A percentile compares a stretch with the other conserved stretches of the same genome.
Evolutionary conservation across 2,329 filamentous ascomycete genomes (phyloP).

Genomic region (Ascochyta pisi): DNA sequence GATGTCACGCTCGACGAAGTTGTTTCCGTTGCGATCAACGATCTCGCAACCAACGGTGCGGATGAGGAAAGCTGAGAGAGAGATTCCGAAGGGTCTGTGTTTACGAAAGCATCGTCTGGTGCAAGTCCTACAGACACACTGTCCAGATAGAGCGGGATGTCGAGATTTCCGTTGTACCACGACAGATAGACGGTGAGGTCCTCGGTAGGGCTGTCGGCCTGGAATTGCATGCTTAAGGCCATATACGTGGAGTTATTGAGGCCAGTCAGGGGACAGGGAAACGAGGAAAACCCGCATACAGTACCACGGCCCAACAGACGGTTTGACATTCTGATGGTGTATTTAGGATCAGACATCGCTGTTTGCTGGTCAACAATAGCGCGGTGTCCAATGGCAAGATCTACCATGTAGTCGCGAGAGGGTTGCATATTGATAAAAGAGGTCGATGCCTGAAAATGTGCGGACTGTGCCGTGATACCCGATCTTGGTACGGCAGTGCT

Average conservation of each 20-base stretch:
- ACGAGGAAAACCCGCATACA: constrained; percentile 6
- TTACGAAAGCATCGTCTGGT: not conserved
- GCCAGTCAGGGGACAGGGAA: not conserved
- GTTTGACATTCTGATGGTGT: constrained; percentile 1
- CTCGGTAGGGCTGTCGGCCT: not conserved
- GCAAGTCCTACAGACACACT: not conserved
- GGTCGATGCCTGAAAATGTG: not conserved
- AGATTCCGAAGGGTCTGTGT: not conserved
- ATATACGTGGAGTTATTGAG: not conserved
- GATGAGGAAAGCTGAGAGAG: not conserved
- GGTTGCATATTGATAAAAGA: not conserved
- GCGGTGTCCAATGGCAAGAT: constrained; percentile 3
- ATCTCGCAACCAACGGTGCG: not conserved
- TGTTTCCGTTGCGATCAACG: too few relatives aligned
- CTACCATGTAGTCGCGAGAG: not conserved
- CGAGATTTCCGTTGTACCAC: constrained; percentile 12
- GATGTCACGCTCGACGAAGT: too few relatives aligned
- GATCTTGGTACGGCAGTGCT: not conserved
- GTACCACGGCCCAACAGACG: not conserved
- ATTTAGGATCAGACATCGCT: not conserved
- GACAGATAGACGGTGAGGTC: constrained; percentile 3
- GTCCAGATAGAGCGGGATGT: constrained; percentile 2
- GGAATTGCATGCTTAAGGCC: not conserved
- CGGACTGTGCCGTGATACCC: not conserved
- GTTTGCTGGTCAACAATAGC: not conserved